Base-by-base conservation (phyloP, 2,329 filamentous ascomycete species). In the Fusarium globosum region DNA sequence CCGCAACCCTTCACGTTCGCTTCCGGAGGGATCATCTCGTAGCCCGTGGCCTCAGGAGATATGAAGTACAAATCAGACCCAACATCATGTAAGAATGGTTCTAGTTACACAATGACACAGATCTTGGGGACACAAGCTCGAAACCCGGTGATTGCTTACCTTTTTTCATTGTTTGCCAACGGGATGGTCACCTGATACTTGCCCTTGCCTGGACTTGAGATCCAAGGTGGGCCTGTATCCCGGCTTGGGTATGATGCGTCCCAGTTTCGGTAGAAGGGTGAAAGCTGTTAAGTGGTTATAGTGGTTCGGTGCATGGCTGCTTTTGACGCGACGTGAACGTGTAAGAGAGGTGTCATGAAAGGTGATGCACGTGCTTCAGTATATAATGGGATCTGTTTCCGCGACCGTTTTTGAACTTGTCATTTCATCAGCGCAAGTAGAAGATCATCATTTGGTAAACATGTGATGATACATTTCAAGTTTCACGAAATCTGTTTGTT, bases 171-270 rank as follows among this genome's bases (percentile, higher is more conserved):
- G 58, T 68, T 73, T 71, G 58, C 14, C 23, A 45, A 55, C 30
- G 57, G 46, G 45, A 60, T 38, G 30, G 70, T 73, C 71, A 73
- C 70, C 53, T 73, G 66, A 70, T 46, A 41, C 33, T 20, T 49
- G 48, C 55, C 46, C 36, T 53, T 51, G 20, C 55, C 58, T 45
- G 23, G 39, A 53, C n/a, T 42, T 55, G 62, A 69, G 64, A 67
- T 61, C 35, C 36, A 43, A 64, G 39, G 71, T 73, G 71, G 71
- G 48, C 26, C 65, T 48, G 15, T 42, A 39, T 52, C 39, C 51
- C 48, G 57, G 57, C 43, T 73, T 63, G 58, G 58, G 67, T 57
- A 73, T 74, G 67, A 73, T 68, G 67, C 69, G 58, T 59, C 15
- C 36, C 18, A 38, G 33, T 52, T 41, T 61, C 71, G 23, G 21